Base-by-base conservation (phyloP, 345 rosid species). In the Microthlaspi erraticum region DNA sequence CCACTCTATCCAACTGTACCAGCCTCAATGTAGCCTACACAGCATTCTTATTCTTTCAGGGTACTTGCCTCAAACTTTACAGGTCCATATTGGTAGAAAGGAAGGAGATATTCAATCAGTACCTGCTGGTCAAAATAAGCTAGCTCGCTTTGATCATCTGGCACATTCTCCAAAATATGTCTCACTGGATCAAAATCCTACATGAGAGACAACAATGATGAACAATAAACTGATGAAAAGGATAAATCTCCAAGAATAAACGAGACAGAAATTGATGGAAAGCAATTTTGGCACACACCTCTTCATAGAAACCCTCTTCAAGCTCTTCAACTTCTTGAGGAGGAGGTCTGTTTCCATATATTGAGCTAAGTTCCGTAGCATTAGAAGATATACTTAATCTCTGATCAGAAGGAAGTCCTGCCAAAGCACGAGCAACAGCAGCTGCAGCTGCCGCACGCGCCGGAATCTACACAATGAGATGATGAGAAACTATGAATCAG, bases 361-460 rank as follows among this genome's bases (percentile, higher is more conserved):
- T 87, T 2, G 87, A 87, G 29, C 66, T 82, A 70, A 89, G 79
- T 70, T 84, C 96, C 48, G 87, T 83, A 19, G 98, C 91, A 78
- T 79, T 83, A n/a, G 97, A 85, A 13, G 97, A 85, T 34, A 94
- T 85, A 82, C 72, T 85, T 54, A 81, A 79, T 31, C 88, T 84
- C 79, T 92, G 96, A 73, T 88, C 87, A 54, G 92, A 80, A 68
- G 93, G 97, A 67, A 94, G 72, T 57, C 87, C 93, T 5, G 98
- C 89, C 70, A 94, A 83, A 56, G 87, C 97, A 76, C 96, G 93
- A 36, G 99, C 98, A 73, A 94, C 97, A 54, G 88, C 96, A 14
- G 99, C 99, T 4, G 99, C 99, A 10, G 99, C 99, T 0, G 91
- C 92, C 52, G 97, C 98, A 78, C 97, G 85, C 38, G 97, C 92